Conservation (phyloP, 768 basidiomycete species). For the Mycena leptocephala region DNA sequence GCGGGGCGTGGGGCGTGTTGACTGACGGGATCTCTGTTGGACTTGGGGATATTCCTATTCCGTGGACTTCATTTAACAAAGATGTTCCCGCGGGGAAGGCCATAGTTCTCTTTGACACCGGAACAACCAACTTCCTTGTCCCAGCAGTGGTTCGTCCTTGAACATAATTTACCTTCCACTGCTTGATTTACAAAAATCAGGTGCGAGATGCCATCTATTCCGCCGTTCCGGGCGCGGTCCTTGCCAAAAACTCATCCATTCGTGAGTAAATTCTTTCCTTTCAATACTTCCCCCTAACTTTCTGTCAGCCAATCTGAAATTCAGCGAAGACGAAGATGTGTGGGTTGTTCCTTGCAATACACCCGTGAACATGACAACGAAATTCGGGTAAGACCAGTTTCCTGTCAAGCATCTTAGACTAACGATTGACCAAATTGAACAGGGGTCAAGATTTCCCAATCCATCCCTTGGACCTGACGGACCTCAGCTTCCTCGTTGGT, state of each 20-base stretch:
- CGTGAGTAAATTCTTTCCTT: neutral
- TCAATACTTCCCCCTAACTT: neutral
- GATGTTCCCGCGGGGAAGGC: slow-evolving; percentile 48
- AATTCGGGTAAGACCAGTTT: slow-evolving; percentile 54
- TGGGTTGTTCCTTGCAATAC: slow-evolving; percentile 61
- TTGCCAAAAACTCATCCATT: slow-evolving; percentile 32
- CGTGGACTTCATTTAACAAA: slow-evolving; percentile 47
- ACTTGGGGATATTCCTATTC: slow-evolving; percentile 44
- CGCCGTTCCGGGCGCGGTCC: slow-evolving; percentile 52
- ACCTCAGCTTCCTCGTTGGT: slow-evolving; percentile 42
- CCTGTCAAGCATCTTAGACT: slow-evolving; percentile 32
- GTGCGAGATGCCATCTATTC: slow-evolving; percentile 56
- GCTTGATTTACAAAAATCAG: neutral
- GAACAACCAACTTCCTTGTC: slow-evolving; percentile 57
- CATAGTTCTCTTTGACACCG: slow-evolving; percentile 62
- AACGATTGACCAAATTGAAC: neutral
- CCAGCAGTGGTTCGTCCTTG: slow-evolving; percentile 42
- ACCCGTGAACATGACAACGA: slow-evolving; percentile 51
- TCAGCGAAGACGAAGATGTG: slow-evolving; percentile 42
- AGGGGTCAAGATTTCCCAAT: slow-evolving; percentile 55
- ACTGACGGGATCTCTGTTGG: slow-evolving; percentile 56
- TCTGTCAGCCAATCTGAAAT: slow-evolving; percentile 4
- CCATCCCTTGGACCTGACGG: slow-evolving; percentile 62
- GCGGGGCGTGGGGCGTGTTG: slow-evolving; percentile 60
- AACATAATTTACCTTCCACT: neutral